Conservation (phyloP, 208 protist genomes). For the Naegleria lovaniensis region DNA sequence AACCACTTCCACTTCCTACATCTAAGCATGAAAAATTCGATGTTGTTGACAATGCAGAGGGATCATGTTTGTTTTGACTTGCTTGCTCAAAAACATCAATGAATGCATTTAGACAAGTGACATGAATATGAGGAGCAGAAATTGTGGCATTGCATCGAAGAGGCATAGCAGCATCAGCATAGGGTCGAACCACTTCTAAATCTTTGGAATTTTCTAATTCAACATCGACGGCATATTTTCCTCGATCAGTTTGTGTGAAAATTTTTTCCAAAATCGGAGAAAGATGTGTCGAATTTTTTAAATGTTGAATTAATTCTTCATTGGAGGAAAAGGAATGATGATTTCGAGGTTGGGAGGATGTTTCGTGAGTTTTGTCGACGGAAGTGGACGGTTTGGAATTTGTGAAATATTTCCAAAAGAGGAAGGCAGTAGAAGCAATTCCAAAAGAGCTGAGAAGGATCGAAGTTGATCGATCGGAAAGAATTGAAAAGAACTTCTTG, state of each 20-base stretch:
- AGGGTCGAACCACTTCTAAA: not conserved
- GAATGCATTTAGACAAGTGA: not conserved
- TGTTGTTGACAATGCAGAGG: too few species aligned
- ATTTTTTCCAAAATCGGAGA: not conserved
- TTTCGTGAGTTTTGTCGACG: too few species aligned
- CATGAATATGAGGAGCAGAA: not conserved
- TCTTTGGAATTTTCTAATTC: not conserved
- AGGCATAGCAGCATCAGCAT: not conserved
- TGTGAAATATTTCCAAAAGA: too few species aligned
- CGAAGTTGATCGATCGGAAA: too few species aligned
- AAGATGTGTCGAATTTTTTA: not conserved
- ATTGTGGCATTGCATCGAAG: not conserved
- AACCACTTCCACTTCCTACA: slow-evolving; percentile 1
- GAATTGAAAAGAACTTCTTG: too few species aligned
- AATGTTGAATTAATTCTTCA: not conserved
- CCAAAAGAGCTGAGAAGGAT: too few species aligned
- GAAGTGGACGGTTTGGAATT: too few species aligned
- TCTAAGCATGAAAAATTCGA: not conserved
- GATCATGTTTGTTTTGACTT: too few species aligned
- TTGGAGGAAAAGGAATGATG: not conserved
- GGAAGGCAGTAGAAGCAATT: too few species aligned
- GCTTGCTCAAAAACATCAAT: not conserved
- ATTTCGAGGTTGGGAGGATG: too few species aligned
- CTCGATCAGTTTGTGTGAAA: not conserved
- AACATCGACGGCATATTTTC: not conserved